A percentile compares a stretch with the other conserved stretches of the same genome.
phyloP scores from a whole-genome alignment of 164 flowering plant species.

The Magnolia officinalis region DNA sequence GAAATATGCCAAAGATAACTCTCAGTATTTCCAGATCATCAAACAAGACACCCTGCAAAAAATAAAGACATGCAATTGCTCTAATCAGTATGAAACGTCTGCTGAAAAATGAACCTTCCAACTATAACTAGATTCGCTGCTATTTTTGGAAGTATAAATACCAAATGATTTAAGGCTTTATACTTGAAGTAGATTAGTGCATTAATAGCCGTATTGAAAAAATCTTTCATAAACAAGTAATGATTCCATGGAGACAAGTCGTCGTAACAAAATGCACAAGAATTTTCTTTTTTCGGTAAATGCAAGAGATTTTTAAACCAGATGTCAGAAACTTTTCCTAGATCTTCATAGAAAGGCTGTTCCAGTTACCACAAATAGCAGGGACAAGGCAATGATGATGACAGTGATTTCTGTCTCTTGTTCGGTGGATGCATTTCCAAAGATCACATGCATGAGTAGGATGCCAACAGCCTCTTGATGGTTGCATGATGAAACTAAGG shows the following conservation, averaged over 20 bases:
- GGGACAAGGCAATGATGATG: too few relatives aligned
- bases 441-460: too few relatives aligned
- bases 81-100: neutral
- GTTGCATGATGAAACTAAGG: too few relatives aligned
- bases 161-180: neutral
- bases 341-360: neutral
- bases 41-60: conserved; percentile 61
- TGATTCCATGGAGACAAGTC: neutral
- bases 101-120: neutral
- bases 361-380: too few relatives aligned
- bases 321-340: neutral
- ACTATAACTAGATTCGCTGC: neutral
- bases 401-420: too few relatives aligned
- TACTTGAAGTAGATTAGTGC: neutral
- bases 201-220: neutral
- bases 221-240: neutral
- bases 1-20: conserved; percentile 85
- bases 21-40: conserved; percentile 71
- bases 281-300: too few relatives aligned
- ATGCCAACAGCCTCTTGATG: too few relatives aligned
- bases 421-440: too few relatives aligned
- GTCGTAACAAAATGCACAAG: neutral
- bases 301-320: neutral
- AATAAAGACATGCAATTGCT: neutral
- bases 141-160: neutral